These are phyloP conservation scores for Fusarium dimerum DNA, from an alignment of 2,329 filamentous ascomycete genomes.

Conservation along the genomic window DNA sequence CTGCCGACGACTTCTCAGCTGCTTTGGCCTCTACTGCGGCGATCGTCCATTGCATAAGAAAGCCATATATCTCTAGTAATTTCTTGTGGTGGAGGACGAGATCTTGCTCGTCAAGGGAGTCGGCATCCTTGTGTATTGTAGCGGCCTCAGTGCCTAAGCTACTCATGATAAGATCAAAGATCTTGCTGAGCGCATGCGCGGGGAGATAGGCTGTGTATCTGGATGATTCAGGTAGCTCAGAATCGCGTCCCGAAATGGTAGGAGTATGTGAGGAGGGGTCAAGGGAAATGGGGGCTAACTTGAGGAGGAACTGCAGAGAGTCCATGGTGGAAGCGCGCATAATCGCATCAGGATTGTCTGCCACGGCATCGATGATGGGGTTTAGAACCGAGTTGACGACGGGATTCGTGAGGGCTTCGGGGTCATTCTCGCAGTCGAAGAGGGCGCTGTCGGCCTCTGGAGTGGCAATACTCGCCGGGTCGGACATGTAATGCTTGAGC, in stretches of 20 bases:
- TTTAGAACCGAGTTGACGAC: constrained; percentile 86
- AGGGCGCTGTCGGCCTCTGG: constrained; percentile 82
- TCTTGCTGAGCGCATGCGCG: constrained; percentile 81
- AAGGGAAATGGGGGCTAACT: constrained; percentile 72
- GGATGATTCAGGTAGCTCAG: constrained; percentile 57
- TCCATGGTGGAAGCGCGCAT: constrained; percentile 79
- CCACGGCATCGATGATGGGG: constrained; percentile 87
- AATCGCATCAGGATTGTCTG: constrained; percentile 88
- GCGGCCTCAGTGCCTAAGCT: constrained; percentile 86
- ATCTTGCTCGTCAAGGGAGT: constrained; percentile 85
- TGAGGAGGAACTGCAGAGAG: constrained; percentile 92
- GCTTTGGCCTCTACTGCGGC: constrained; percentile 93
- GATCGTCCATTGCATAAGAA: constrained; percentile 92
- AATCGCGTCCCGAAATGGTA: constrained; percentile 27
- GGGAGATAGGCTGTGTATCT: constrained; percentile 83
- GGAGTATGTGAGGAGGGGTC: constrained; percentile 21
- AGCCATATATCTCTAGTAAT: constrained; percentile 90
- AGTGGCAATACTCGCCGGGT: constrained; percentile 79
- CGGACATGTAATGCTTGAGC: constrained; percentile 95
- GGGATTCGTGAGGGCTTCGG: constrained; percentile 75
- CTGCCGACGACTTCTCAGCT: constrained; percentile 76
- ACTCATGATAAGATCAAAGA: constrained; percentile 87
- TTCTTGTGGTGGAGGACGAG: constrained; percentile 84
- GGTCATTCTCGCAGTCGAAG: constrained; percentile 89
- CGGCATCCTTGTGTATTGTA: constrained; percentile 79